These are phyloP conservation scores for Neonothopanus nambi DNA, from an alignment of 1,284 basidiomycete species.

Conservation along the genomic window DNA sequence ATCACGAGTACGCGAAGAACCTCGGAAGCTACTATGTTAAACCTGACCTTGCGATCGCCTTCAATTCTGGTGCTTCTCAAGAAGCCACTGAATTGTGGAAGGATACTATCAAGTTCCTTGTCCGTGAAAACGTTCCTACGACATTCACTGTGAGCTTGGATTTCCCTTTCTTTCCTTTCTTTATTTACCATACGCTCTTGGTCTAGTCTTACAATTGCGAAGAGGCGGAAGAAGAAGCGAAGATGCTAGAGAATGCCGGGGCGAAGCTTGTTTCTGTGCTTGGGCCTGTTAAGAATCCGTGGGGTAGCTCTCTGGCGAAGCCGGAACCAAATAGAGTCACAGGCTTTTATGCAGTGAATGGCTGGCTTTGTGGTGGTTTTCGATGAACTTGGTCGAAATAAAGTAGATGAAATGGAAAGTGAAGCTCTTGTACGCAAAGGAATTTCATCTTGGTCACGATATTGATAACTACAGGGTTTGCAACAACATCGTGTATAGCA, in stretches of 20 bases:
- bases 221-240: conserved; percentile 28
- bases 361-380: conserved; percentile 37
- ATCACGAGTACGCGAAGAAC: conserved; percentile 25
- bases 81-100: neutral
- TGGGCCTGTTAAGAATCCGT: conserved; percentile 29
- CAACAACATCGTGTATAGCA: too few species aligned
- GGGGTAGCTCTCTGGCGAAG: conserved; percentile 28
- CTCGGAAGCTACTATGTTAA: conserved; percentile 20
- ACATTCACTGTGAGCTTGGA: conserved; percentile 27
- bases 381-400: neutral
- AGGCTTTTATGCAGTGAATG: conserved; percentile 33
- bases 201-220: conserved; percentile 29
- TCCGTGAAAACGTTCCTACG: conserved; percentile 26
- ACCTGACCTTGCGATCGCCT: conserved; percentile 33
- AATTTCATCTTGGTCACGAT: too few species aligned
- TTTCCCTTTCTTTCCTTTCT: neutral
- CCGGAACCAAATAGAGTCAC: conserved; percentile 27
- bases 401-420: too few species aligned
- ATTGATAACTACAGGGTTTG: too few species aligned
- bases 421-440: too few species aligned
- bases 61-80: conserved; percentile 31
- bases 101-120: conserved; percentile 19
- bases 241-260: conserved; percentile 23
- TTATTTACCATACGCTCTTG: neutral
- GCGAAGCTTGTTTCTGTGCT: conserved; percentile 22